phyloP scores from a whole-genome alignment of 441 rosid species.

The Macaranga tanarius region DNA sequence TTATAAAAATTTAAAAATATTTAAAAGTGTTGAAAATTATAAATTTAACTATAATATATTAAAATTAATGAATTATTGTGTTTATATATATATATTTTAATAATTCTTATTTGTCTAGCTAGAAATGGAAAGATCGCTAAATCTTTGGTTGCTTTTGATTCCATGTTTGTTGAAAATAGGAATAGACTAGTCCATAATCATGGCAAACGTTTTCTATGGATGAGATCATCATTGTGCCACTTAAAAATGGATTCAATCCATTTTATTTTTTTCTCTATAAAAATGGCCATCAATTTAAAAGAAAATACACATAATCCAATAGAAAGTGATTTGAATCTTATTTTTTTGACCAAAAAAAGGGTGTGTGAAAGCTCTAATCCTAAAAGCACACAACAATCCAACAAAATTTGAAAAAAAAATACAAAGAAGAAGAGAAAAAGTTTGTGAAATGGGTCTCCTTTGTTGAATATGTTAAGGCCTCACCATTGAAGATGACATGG shows the following conservation, averaged over 20 bases:
- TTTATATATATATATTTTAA: too few species aligned
- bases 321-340: not conserved
- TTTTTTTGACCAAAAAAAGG: conserved; percentile 24
- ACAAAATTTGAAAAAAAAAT: conserved; percentile 16
- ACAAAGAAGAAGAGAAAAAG: not conserved
- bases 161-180: not conserved
- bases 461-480: conserved; percentile 9
- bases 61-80: too few species aligned
- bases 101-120: too few species aligned
- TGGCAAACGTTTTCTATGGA: too few species aligned
- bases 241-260: too few species aligned
- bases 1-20: too few species aligned
- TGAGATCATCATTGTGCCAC: too few species aligned
- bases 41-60: too few species aligned
- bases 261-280: too few species aligned
- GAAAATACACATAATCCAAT: conserved; percentile 7
- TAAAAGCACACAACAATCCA: not conserved
- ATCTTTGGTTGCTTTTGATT: not conserved
- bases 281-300: too few species aligned
- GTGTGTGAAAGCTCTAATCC: too few species aligned
- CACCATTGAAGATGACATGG: conserved; percentile 10
- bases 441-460: conserved; percentile 19
- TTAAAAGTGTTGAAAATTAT: too few species aligned
- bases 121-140: not conserved
- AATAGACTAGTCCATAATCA: not conserved